Evolutionary conservation across 1,139 yeast species (phyloP).

Genomic region (Hyphopichia fennica): DNA sequence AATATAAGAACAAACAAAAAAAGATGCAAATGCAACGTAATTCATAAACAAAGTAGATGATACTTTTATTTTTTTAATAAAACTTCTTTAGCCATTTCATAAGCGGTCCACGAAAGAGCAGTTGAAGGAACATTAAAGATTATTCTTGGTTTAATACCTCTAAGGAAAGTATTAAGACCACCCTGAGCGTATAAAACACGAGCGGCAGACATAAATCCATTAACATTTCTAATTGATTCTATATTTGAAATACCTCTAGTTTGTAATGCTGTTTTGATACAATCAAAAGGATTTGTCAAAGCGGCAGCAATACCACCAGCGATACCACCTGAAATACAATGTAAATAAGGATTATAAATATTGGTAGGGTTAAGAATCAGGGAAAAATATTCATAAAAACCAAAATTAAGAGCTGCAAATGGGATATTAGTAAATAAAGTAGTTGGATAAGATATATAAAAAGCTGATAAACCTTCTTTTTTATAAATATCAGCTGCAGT

Average conservation of each 20-base stretch:
- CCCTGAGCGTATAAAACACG: slow-evolving; percentile 62
- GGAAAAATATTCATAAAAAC: slow-evolving; percentile 84
- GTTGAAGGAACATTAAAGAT: slow-evolving; percentile 95
- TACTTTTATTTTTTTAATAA: slow-evolving; percentile 23
- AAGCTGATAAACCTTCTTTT: slow-evolving; percentile 79
- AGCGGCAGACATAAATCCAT: slow-evolving; percentile 74
- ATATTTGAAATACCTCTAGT: slow-evolving; percentile 60
- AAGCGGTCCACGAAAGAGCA: slow-evolving; percentile 97
- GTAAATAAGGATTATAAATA: slow-evolving; percentile 83
- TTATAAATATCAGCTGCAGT: slow-evolving; percentile 55
- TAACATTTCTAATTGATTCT: slow-evolving; percentile 55
- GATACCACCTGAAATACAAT: slow-evolving; percentile 90
- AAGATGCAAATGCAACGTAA: neutral
- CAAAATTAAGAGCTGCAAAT: slow-evolving; percentile 92
- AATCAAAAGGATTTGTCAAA: slow-evolving; percentile 91
- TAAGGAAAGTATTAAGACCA: slow-evolving; percentile 70
- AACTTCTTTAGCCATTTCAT: slow-evolving; percentile 92
- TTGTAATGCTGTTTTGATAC: slow-evolving; percentile 89
- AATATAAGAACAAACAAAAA: too few relatives aligned
- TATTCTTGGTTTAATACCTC: slow-evolving; percentile 91
- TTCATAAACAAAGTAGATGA: neutral
- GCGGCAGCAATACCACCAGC: slow-evolving; percentile 98
- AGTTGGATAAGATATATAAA: slow-evolving; percentile 92
- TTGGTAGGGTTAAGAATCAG: slow-evolving; percentile 76
- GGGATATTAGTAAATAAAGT: slow-evolving; percentile 93